Percentiles rank a stretch among this genome's conserved stretches.
These are phyloP conservation scores for Phymatotrichopsis omnivora DNA, from an alignment of 2,329 filamentous ascomycete genomes.

Conservation along the genomic window DNA sequence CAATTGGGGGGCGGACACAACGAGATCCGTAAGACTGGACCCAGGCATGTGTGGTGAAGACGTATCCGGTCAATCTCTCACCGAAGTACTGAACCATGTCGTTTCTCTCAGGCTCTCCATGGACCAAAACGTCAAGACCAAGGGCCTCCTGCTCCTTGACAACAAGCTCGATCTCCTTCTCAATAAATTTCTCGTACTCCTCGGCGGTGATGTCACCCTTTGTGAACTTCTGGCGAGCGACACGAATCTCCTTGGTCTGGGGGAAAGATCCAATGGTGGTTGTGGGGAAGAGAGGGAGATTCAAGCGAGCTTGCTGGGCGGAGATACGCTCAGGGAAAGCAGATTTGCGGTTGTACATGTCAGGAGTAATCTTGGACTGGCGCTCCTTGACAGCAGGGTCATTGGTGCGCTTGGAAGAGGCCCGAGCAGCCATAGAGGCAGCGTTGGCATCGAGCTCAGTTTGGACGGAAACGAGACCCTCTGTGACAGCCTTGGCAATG, in stretches of 20 bases:
- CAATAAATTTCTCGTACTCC: constrained; percentile 98
- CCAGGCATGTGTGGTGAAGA: constrained; percentile 98
- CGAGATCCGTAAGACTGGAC: constrained; percentile 97
- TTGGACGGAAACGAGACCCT: constrained; percentile 76
- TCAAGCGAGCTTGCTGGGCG: constrained; percentile 84
- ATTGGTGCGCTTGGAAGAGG: constrained; percentile 90
- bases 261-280: constrained; percentile 99
- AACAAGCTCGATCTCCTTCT: constrained; percentile 93
- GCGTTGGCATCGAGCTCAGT: constrained; percentile 93
- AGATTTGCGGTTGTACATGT: constrained; percentile 88
- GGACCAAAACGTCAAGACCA: constrained; percentile 89
- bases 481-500: constrained; percentile 94
- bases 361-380: constrained; percentile 72
- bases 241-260: constrained; percentile 96
- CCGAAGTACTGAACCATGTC: constrained; percentile 99
- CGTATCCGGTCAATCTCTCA: constrained; percentile 91
- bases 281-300: constrained; percentile 92
- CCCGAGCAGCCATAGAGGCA: constrained; percentile 83
- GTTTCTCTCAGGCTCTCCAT: constrained; percentile 99
- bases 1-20: constrained; percentile 95
- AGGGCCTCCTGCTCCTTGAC: constrained; percentile 98
- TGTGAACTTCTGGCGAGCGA: constrained; percentile 95
- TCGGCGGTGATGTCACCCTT: constrained; percentile 90
- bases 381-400: constrained; percentile 95
- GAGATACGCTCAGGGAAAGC: constrained; percentile 75